phyloP scores from a whole-genome alignment of 176 grass and related monocot genomes.

The Oryza meridionalis region DNA sequence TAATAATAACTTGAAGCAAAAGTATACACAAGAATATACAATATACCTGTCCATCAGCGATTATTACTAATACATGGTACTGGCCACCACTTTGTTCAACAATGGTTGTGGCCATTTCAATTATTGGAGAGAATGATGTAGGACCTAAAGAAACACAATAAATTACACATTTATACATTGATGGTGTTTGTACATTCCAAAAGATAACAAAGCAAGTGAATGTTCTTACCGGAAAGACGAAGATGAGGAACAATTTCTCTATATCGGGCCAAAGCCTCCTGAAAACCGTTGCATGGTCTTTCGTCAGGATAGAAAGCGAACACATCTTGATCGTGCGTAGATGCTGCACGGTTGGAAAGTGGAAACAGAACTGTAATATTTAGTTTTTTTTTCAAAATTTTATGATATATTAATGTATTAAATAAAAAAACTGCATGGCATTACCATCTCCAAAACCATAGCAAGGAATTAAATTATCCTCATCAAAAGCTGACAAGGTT shows the following conservation, averaged over 20 bases:
- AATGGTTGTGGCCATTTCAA: slow-evolving; percentile 95
- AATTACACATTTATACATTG: slow-evolving; percentile 16
- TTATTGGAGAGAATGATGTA: slow-evolving; percentile 89
- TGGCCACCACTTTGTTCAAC: slow-evolving; percentile 88
- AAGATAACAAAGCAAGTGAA: slow-evolving; percentile 30
- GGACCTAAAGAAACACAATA: slow-evolving; percentile 62
- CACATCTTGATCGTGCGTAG: slow-evolving; percentile 89
- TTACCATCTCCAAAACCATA: slow-evolving; percentile 99
- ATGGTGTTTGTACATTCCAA: slow-evolving; percentile 13
- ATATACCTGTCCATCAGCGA: slow-evolving; percentile 87
- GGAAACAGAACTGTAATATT: slow-evolving; percentile 39
- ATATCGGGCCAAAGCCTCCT: slow-evolving; percentile 75
- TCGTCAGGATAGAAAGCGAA: slow-evolving; percentile 79
- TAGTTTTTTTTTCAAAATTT: slow-evolving; percentile 2
- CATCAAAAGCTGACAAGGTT: slow-evolving; percentile 84
- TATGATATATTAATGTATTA: background rate
- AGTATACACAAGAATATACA: slow-evolving; percentile 18
- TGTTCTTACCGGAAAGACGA: slow-evolving; percentile 67
- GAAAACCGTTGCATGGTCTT: slow-evolving; percentile 83
- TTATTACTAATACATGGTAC: slow-evolving; percentile 95
- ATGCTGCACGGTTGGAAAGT: slow-evolving; percentile 56
- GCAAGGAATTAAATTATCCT: slow-evolving; percentile 96
- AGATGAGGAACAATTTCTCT: slow-evolving; percentile 81
- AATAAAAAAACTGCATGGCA: slow-evolving; percentile 17
- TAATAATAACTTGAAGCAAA: slow-evolving; percentile 3